phyloP scores from a whole-genome alignment of 805 yeast species.

The Starmerella sirachaensis region DNA sequence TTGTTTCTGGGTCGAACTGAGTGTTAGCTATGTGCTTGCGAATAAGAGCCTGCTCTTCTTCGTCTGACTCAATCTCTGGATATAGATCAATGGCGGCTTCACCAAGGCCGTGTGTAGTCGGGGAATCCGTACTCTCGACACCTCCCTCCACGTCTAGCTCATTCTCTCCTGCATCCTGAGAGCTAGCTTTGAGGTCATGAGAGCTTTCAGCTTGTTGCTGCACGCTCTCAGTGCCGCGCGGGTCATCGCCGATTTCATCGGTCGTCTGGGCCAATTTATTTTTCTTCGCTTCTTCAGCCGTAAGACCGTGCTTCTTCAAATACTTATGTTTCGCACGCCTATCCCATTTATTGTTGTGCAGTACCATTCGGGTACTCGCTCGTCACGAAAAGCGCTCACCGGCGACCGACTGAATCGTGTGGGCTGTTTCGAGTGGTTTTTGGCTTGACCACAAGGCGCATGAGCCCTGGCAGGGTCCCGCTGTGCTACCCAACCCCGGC shows the following conservation, averaged over 20 bases:
- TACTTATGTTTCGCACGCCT: constrained; percentile 34
- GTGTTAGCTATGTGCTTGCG: background rate
- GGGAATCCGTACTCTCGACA: too few relatives aligned
- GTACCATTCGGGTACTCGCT: too few relatives aligned
- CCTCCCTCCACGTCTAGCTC: background rate
- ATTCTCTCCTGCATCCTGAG: background rate
- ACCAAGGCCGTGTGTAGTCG: background rate
- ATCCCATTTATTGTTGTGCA: constrained; percentile 45
- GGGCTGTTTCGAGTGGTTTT: too few relatives aligned
- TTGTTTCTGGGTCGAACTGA: background rate
- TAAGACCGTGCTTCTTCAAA: constrained; percentile 34
- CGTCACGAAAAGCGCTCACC: too few relatives aligned
- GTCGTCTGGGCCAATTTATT: too few relatives aligned
- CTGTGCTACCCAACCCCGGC: too few relatives aligned
- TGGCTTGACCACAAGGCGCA: too few relatives aligned
- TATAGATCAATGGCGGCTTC: background rate
- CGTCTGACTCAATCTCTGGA: constrained; percentile 1
- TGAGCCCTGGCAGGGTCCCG: too few relatives aligned
- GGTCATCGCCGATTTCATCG: too few relatives aligned
- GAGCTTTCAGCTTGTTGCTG: too few relatives aligned
- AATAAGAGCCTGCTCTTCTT: constrained; percentile 4
- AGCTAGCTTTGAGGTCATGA: background rate
- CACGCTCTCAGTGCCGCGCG: too few relatives aligned
- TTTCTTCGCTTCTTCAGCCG: constrained; percentile 8
- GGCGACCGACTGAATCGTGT: too few relatives aligned